phyloP scores from a whole-genome alignment of 257 asterid genomes.

The Knoxia roxburghii region DNA sequence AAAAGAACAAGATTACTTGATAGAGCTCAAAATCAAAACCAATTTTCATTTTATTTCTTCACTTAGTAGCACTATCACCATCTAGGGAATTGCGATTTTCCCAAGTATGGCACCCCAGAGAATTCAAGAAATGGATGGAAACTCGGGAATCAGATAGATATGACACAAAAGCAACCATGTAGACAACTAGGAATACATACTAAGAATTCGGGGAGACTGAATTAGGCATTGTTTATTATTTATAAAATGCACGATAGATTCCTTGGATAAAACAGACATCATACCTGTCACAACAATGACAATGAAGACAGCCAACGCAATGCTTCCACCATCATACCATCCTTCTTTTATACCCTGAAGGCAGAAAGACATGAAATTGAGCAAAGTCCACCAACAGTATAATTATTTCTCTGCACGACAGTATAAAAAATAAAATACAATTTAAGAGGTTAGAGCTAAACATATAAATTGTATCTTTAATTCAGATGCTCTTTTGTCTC shows the following conservation, averaged over 20 bases:
- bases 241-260: not conserved
- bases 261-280: not conserved
- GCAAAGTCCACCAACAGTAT: not conserved
- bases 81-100: not conserved
- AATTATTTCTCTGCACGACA: not conserved
- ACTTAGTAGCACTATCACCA: too few relatives aligned
- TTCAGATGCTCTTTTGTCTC: not conserved
- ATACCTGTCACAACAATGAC: constrained; percentile 86
- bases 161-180: not conserved
- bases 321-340: constrained; percentile 99
- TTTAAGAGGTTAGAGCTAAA: not conserved
- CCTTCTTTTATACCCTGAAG: constrained; percentile 90
- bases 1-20: too few relatives aligned
- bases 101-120: not conserved
- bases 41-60: too few relatives aligned
- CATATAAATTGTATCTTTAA: not conserved
- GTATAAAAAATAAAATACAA: not conserved
- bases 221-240: too few relatives aligned
- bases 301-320: constrained; percentile 78
- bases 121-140: not conserved
- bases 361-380: constrained; percentile 4
- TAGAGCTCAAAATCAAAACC: too few relatives aligned
- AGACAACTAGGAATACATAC: not conserved
- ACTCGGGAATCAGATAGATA: not conserved
- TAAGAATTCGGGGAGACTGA: not conserved